Percentiles rank a stretch among this genome's conserved stretches.
These are phyloP conservation scores for Polyplosphaeria fusca DNA, from an alignment of 495 filamentous ascomycete species.

Conservation along the genomic window DNA sequence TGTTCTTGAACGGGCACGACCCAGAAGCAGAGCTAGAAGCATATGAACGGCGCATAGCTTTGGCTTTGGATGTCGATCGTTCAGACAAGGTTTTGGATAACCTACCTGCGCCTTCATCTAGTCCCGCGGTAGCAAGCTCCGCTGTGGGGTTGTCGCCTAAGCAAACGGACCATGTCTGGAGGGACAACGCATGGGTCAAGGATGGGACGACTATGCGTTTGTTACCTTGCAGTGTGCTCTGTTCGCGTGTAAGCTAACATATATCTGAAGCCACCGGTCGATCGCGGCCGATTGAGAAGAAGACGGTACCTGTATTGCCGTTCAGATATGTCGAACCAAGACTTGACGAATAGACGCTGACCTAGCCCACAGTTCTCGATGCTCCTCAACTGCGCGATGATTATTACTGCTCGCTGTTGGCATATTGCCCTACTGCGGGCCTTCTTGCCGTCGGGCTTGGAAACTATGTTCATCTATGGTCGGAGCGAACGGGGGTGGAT, in stretches of 20 bases:
- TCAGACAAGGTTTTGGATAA: slow-evolving; percentile 55
- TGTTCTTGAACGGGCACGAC: slow-evolving; percentile 58
- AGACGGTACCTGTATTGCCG: slow-evolving; percentile 61
- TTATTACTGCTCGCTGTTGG: slow-evolving; percentile 89
- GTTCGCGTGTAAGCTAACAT: background rate
- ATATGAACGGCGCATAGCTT: slow-evolving; percentile 73
- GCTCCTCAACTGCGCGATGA: slow-evolving; percentile 87
- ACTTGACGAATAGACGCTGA: slow-evolving; percentile 21
- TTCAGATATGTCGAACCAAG: slow-evolving; percentile 61
- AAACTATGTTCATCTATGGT: slow-evolving; percentile 86
- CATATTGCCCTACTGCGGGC: slow-evolving; percentile 70
- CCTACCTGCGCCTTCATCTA: slow-evolving; percentile 8
- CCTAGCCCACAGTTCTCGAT: slow-evolving; percentile 62
- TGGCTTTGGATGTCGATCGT: slow-evolving; percentile 79
- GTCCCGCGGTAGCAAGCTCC: background rate
- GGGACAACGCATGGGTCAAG: slow-evolving; percentile 46
- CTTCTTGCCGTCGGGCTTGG: slow-evolving; percentile 82
- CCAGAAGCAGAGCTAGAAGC: slow-evolving; percentile 59
- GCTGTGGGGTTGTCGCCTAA: background rate
- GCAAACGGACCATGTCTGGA: slow-evolving; percentile 35
- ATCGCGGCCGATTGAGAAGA: slow-evolving; percentile 14
- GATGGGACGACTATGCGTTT: slow-evolving; percentile 44
- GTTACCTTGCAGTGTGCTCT: background rate
- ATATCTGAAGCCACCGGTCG: background rate
- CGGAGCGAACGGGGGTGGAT: slow-evolving; percentile 61